A percentile compares a stretch with the other conserved stretches of the same genome.
Evolutionary conservation across 306 rosid genomes (phyloP).

Genomic region (Abrus pulchellus): DNA sequence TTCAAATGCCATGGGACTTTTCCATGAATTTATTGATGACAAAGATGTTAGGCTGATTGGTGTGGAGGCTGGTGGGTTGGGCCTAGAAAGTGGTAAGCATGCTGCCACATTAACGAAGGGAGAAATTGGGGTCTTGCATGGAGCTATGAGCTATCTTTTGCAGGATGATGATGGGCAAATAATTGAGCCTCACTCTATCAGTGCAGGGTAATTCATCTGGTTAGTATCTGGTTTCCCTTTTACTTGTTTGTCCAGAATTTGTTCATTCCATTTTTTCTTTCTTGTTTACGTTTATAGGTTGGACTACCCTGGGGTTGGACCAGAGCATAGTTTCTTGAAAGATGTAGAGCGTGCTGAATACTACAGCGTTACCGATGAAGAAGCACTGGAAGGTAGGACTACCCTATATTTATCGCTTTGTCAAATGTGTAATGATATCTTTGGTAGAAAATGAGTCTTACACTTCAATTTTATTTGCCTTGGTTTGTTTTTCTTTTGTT

Average conservation of each 20-base stretch:
- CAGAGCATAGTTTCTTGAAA: conserved; percentile 94
- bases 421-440: conserved; percentile 13
- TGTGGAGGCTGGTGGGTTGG: conserved; percentile 95
- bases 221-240: conserved; percentile 21
- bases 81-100: conserved; percentile 90
- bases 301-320: conserved; percentile 99
- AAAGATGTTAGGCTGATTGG: conserved; percentile 81
- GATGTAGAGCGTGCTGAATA: conserved; percentile 86
- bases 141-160: conserved; percentile 95
- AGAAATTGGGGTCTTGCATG: conserved; percentile 93
- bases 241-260: conserved; percentile 27
- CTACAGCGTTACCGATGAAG: conserved; percentile 78
- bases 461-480: conserved; percentile 1
- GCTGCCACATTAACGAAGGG: conserved; percentile 95
- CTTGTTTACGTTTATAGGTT: conserved; percentile 56
- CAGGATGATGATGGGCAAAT: conserved; percentile 98
- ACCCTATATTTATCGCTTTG: conserved; percentile 6
- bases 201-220: conserved; percentile 80
- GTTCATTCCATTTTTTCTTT: conserved; percentile 34
- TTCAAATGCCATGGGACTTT: conserved; percentile 94
- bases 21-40: conserved; percentile 87
- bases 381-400: conserved; percentile 87
- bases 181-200: conserved; percentile 92
- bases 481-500: background rate
- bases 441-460: conserved; percentile 16